Evolutionary conservation across 495 filamentous ascomycete species (phyloP), one percentile per base, ranked within the genome.

Genomic region (Neurospora tetraspora): DNA sequence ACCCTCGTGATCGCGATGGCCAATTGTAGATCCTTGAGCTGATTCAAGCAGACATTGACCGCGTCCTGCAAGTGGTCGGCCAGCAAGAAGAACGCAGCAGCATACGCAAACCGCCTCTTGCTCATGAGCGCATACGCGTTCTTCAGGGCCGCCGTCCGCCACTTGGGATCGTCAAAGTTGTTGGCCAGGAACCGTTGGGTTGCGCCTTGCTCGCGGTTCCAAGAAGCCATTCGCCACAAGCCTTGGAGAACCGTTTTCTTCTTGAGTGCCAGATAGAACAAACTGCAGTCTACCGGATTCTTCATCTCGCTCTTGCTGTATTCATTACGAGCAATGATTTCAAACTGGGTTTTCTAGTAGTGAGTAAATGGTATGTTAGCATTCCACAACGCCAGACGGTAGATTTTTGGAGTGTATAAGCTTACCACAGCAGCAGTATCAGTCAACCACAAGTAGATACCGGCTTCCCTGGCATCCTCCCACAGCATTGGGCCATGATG

Each of bases 111-210:
- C 77, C 96, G 87, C 43, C 92, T 89, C 82, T 94, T 96, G 59
- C 94, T 95, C 78, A 98, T 90, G 72, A 99, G 80, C n/a, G 95
- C 94, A 81, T 97, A 99, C 2, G 96, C 96, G 78, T 99, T 99
- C 82, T 99, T 99, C 72, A 96, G 80, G 12, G 96, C 96, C 4
- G 93, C 90, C 2, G 93, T 97, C 82, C 89, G 92, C 94, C 96
- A 97, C 74, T 92, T 89, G 12, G 87, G 83, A 71, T 97, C 92
- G 5, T 88, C 84, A 81, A 99, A 99, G 80, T 98, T 92, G 75
- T 97, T 96, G 8, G 90, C 86, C 20, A 99, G 81, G 34, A 99
- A 84, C 70, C 84, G 87, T 69, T 88, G 87, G 10, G 96, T 99
- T 1, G 90, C 87, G 10, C 76, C 82, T 81, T 98, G 96, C 79